A percentile compares a stretch with the other conserved stretches of the same genome.
These are phyloP conservation scores for Albifimbria verrucaria DNA, from an alignment of 2,329 filamentous ascomycete genomes.

Conservation along the genomic window DNA sequence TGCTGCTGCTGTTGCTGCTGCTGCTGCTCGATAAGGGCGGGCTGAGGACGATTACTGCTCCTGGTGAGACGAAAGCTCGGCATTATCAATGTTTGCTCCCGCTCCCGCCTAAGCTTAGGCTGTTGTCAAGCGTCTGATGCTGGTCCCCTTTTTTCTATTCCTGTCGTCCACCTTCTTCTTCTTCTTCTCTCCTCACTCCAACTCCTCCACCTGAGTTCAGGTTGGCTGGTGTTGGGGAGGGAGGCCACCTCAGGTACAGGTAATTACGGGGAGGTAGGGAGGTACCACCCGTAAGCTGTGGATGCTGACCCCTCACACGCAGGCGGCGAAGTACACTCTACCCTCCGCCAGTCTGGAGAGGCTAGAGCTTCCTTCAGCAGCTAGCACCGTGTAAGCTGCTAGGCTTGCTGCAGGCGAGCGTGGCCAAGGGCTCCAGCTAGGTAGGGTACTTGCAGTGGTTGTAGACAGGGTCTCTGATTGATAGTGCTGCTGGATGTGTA, in stretches of 20 bases:
- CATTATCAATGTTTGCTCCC: constrained; percentile 30
- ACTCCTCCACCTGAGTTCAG: not conserved
- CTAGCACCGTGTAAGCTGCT: no score
- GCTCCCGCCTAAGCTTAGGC: not conserved
- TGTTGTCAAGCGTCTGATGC: not conserved
- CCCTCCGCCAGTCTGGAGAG: not conserved
- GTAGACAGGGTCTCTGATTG: not conserved
- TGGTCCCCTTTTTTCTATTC: not conserved
- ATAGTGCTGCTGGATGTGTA: no score
- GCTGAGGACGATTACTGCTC: constrained; percentile 56
- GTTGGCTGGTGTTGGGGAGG: not conserved
- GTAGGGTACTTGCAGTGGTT: not conserved
- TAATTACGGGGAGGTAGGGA: not conserved
- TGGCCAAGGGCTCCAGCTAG: not conserved
- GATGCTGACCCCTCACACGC: not conserved
- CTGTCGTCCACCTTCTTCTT: not conserved
- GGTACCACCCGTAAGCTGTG: not conserved
- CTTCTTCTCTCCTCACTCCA: not conserved
- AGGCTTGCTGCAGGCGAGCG: not conserved
- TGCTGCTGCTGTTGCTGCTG: no score
- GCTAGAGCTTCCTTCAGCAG: not conserved
- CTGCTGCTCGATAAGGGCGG: constrained; percentile 49
- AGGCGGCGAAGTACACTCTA: not conserved
- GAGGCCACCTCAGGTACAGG: not conserved
- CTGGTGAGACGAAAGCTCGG: constrained; percentile 53